A percentile compares a stretch with the other conserved stretches of the same genome.
Conservation (phyloP, 768 basidiomycete genomes). For the Solioccasus polychromus region DNA sequence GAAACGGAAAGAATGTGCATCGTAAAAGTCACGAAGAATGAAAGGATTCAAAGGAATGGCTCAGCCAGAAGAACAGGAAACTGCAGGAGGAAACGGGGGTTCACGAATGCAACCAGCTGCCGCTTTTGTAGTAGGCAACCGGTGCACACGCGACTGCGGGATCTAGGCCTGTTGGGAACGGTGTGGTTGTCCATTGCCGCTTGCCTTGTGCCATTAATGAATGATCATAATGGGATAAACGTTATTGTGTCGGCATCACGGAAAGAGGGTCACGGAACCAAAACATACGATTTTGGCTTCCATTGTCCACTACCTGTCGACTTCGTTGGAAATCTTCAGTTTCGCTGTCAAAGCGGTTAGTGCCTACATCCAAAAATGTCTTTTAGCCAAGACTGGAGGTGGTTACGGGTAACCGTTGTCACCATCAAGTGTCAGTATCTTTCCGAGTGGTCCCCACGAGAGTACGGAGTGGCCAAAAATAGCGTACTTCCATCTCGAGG, state of each 20-base stretch:
- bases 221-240: conserved; percentile 1
- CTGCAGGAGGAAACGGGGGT: not conserved
- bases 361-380: conserved; percentile 40
- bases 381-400: conserved; percentile 35
- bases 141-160: conserved; percentile 4
- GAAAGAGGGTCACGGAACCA: not conserved
- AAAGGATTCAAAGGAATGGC: conserved; percentile 9
- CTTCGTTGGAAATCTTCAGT: no score
- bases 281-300: not conserved
- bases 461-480: no score
- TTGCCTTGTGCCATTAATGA: conserved; percentile 19
- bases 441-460: no score
- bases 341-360: conserved; percentile 44
- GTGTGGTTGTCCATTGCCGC: conserved; percentile 3
- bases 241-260: conserved; percentile 10
- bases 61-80: not conserved
- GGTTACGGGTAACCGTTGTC: conserved; percentile 24
- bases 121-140: conserved; percentile 1
- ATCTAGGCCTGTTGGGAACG: not conserved
- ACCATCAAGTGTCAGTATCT: no score
- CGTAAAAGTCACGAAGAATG: not conserved
- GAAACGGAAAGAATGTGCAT: conserved; percentile 35
- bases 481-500: no score
- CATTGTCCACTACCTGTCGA: no score
- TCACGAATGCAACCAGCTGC: not conserved